phyloP scores from a whole-genome alignment of 73 alveolate genomes.

The Paramecium sonneborni region DNA sequence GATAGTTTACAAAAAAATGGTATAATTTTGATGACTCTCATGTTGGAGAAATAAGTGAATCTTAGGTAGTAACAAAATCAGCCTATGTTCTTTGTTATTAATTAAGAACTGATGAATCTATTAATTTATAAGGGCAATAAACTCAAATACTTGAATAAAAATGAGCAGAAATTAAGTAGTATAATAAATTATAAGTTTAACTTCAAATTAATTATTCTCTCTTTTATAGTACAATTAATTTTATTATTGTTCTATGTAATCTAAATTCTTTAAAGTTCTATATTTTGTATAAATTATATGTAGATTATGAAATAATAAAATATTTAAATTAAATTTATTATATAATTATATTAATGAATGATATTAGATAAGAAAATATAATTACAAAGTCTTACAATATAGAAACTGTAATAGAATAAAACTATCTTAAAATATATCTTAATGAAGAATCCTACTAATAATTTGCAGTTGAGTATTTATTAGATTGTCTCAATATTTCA shows the following conservation, averaged over 20 bases:
- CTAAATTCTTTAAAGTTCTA: no score
- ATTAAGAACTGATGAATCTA: not conserved
- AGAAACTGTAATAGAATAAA: not conserved
- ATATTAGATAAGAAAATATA: no score
- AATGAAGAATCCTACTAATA: not conserved
- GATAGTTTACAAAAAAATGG: not conserved
- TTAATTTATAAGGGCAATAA: not conserved
- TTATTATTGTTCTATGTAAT: no score
- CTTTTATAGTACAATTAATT: no score
- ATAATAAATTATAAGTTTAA: no score
- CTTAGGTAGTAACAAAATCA: not conserved
- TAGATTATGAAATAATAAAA: no score
- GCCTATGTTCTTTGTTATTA: not conserved
- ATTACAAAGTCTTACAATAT: not conserved
- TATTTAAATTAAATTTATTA: no score
- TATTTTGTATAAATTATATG: no score
- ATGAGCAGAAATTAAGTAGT: no score
- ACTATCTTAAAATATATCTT: not conserved
- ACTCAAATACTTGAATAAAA: no score
- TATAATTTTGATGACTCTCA: not conserved
- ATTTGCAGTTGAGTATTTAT: not conserved
- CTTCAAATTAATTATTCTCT: no score
- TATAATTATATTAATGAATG: no score
- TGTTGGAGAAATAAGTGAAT: not conserved
- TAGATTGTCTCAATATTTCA: not conserved